Evolutionary conservation across 768 basidiomycete genomes (phyloP).

Genomic region (Tulasnella sp.): DNA sequence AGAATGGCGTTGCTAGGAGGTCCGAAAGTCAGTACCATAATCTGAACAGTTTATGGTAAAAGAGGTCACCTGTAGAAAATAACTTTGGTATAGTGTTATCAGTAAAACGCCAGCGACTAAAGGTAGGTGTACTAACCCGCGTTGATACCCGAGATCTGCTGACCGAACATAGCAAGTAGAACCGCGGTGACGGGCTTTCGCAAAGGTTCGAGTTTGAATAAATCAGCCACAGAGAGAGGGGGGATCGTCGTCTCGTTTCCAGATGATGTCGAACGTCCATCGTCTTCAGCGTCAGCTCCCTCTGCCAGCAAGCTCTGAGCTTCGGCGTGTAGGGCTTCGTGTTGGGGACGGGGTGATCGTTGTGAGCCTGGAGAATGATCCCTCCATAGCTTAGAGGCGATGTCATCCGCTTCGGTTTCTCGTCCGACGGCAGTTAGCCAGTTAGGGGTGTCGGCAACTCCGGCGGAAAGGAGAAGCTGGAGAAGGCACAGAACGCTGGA

Average conservation of each 20-base stretch:
- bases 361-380: not conserved
- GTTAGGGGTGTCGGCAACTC: conserved; percentile 67
- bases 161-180: conserved; percentile 21
- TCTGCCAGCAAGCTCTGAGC: not conserved
- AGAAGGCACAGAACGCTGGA: conserved; percentile 54
- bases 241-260: conserved; percentile 33
- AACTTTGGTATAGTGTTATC: not conserved
- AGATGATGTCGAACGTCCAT: conserved; percentile 21
- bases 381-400: conserved; percentile 34
- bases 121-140: conserved; percentile 35
- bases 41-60: not conserved
- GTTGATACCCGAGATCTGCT: conserved; percentile 29
- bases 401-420: conserved; percentile 48
- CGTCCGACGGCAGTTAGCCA: conserved; percentile 57
- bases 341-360: not conserved
- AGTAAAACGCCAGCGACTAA: not conserved
- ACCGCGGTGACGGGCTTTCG: not conserved
- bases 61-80: conserved; percentile 28
- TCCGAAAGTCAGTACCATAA: not conserved
- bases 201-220: conserved; percentile 39
- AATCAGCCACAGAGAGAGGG: conserved; percentile 51
- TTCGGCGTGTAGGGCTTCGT: not conserved
- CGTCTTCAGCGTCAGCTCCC: not conserved
- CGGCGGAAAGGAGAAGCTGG: conserved; percentile 54
- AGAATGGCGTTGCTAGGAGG: conserved; percentile 29